Base-by-base conservation (phyloP, 164 flowering plant genomes). In the Piper longum region DNA sequence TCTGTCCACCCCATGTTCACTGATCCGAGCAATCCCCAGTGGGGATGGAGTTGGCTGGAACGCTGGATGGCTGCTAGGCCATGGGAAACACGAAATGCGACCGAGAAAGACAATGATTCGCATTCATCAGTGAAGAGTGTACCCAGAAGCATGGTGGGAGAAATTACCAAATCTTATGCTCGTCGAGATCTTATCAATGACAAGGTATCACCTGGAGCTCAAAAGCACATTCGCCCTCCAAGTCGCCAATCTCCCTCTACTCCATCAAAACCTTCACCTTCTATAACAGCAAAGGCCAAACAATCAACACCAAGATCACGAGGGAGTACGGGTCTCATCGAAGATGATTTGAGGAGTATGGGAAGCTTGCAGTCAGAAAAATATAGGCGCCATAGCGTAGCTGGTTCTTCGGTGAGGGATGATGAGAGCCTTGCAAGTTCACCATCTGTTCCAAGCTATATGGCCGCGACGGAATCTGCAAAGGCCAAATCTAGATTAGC, bases 1-100 rank as follows among this genome's bases (percentile, higher is more conserved):
- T 68, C 79, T 26, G 64, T 72, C 39, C 84, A 77, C 72, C 84
- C 83, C 43, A 73, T 83, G 72, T 85, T 86, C 67, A 79, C 78
- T 79, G 96, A 84, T 74, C 91, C 96, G 61, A 80, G 67, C 72
- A 88, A 91, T 72, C 98, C 98, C 18, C 81, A 73, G n/a, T 91
- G 98, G 98, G 98, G 98, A 16, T 91, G 98, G 98, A 87, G 93
- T 72, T 88, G 98, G 98, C 73, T 91, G 66, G 98, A 91, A 62
- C 69, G 98, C 41, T 88, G 91, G 93, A 88, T 86, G 93, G 89
- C 98, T 41, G 82, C 85, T 54, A 80, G 85, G 16, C 88, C 88
- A 59, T 84, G 85, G 92, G 97, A 87, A 75, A 66, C 71, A 36
- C 76, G 75, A 54, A 73, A 64, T 71, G 56, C 57, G 17, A 58